Evolutionary conservation across 768 basidiomycete genomes (phyloP).

Genomic region (Mrakia gelida): DNA sequence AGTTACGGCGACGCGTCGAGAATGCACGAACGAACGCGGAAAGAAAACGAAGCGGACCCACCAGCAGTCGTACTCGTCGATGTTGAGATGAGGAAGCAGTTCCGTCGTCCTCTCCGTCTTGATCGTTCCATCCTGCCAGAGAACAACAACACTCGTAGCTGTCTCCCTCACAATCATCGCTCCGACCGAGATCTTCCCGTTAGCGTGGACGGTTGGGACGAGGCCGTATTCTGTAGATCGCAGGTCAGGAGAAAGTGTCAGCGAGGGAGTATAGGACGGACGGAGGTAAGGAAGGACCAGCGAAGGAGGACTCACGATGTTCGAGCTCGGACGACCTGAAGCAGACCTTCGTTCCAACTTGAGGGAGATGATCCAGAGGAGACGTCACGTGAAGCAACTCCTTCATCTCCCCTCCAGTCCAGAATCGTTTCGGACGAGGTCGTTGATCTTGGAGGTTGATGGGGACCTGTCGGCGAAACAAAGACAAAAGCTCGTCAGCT

Average conservation of each 20-base stretch:
- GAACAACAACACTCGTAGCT: conserved; percentile 60
- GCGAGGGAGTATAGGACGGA: background rate
- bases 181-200: conserved; percentile 50
- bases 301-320: background rate
- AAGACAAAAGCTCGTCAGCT: no score
- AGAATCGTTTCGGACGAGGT: conserved; percentile 68
- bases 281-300: background rate
- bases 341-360: conserved; percentile 60
- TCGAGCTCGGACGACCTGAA: conserved; percentile 5
- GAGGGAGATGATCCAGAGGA: conserved; percentile 60
- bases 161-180: conserved; percentile 65
- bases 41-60: conserved; percentile 48
- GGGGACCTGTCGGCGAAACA: conserved; percentile 54
- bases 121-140: conserved; percentile 77
- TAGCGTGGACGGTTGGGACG: conserved; percentile 61
- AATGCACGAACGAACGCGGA: conserved; percentile 44
- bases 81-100: conserved; percentile 74
- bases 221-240: conserved; percentile 42
- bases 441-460: conserved; percentile 54
- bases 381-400: conserved; percentile 62
- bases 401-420: conserved; percentile 61
- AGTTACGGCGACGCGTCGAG: conserved; percentile 44
- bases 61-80: conserved; percentile 68
- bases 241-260: background rate
- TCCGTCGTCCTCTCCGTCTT: conserved; percentile 60